These are phyloP conservation scores for Xylariaceae sp. DNA, from an alignment of 2,329 filamentous ascomycete genomes.

Conservation along the genomic window DNA sequence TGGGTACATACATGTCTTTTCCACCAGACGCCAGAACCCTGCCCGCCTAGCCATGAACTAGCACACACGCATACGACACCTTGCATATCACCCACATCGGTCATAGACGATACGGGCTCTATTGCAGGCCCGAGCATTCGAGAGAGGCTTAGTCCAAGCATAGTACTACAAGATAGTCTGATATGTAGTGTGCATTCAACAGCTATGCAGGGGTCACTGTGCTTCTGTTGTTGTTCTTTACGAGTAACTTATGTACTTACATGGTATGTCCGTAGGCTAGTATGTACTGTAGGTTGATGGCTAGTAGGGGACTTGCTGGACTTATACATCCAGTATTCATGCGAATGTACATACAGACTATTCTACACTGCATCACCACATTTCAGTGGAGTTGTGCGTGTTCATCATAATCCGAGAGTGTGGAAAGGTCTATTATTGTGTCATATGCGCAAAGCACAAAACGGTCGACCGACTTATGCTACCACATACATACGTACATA, in stretches of 20 bases:
- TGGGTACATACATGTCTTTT: conserved; percentile 24
- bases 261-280: background rate
- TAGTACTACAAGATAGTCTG: no score
- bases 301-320: background rate
- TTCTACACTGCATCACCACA: no score
- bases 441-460: background rate
- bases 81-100: conserved; percentile 32
- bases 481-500: no score
- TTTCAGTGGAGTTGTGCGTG: conserved; percentile 1
- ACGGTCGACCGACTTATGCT: background rate
- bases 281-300: no score
- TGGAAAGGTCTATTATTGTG: background rate
- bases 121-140: conserved; percentile 22
- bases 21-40: conserved; percentile 18
- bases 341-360: no score
- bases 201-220: conserved; percentile 14
- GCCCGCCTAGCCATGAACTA: conserved; percentile 25
- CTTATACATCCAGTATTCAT: no score
- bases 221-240: conserved; percentile 10
- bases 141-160: conserved; percentile 10
- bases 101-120: conserved; percentile 29
- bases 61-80: conserved; percentile 32
- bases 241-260: background rate
- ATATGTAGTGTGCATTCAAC: conserved; percentile 1
- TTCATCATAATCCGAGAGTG: background rate